Evolutionary conservation across 305 asterid species (phyloP).

Genomic region (Fraxinus paxiana): DNA sequence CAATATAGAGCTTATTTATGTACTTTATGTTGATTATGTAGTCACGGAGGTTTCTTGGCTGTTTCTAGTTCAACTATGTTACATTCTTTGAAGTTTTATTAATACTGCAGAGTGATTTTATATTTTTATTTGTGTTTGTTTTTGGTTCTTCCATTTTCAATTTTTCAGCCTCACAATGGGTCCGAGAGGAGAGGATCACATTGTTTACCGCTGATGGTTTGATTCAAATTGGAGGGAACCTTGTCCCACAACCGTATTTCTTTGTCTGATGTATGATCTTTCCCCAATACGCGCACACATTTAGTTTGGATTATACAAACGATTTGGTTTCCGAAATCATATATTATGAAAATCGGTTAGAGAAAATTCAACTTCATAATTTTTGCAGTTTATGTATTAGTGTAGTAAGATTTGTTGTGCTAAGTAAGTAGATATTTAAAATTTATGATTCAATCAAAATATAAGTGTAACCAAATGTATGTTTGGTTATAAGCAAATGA

Average conservation of each 20-base stretch:
- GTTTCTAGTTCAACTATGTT: not conserved
- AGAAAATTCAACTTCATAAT: not conserved
- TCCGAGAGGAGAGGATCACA: slow-evolving; percentile 68
- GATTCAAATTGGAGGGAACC: slow-evolving; percentile 78
- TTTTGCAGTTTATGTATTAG: not conserved
- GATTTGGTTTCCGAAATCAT: not conserved
- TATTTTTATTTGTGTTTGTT: not conserved
- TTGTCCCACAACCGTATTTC: slow-evolving; percentile 61
- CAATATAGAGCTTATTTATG: not conserved
- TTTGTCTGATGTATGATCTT: slow-evolving; percentile 47
- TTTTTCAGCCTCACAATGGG: slow-evolving; percentile 85
- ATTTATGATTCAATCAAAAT: not conserved
- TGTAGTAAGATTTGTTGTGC: not conserved
- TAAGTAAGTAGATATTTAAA: not conserved
- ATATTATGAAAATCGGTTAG: not conserved
- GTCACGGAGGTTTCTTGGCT: too few species aligned
- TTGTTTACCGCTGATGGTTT: slow-evolving; percentile 79
- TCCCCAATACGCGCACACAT: not conserved
- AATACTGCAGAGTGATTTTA: not conserved
- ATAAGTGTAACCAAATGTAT: not conserved
- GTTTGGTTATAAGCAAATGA: not conserved
- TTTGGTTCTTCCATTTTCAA: slow-evolving; percentile 1
- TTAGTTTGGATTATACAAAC: not conserved
- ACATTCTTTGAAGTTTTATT: not conserved
- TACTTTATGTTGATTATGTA: not conserved